Base-by-base conservation (phyloP, 2,329 filamentous ascomycete species). In the Phaeophleospora eucalypticola region DNA sequence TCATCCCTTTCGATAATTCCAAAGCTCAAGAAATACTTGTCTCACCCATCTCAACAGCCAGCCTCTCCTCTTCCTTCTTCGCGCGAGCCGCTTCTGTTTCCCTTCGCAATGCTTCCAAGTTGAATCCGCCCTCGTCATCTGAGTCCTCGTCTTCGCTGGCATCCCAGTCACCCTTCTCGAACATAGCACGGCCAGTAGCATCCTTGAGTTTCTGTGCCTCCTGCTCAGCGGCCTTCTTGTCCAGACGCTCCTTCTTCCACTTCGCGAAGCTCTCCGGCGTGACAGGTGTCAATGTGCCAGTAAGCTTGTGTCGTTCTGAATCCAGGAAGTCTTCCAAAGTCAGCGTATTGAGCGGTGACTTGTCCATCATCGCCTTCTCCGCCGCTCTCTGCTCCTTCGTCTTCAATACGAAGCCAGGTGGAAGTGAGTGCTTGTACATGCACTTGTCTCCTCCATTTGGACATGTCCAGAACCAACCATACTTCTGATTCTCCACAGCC, bases 391-490 rank as follows among this genome's bases (percentile, higher is more conserved):
- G 93, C 68, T 97, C 94, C 71, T 94, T 96, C 15, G 93, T 98
- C 76, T 98, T 98, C 53, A 98, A 79, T 36, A 98, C 77, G 74
- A 97, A 98, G 48, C 93, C 93, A 64, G 90, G 87, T 60, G 94
- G 93, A 61, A 98, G 78, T 63, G 87, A 89, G 70, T 98, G 93
- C 72, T 87, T 90, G 68, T 98, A 98, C 85, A 93, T 97, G 86
- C 93, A 98, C 71, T 95, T 88, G 66, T 98, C 86, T 54, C 87
- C 91, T 56, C 89, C 90, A 64, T 97, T 97, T 38, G 93, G 93
- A 79, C 93, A 98, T 49, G 83, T 78, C 93, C 93, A 98, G 73
- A 98, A 97, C 93, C 93, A 98, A 53, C 93, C 93, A 63, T 98
- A 98, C 71, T 97, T 98, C 62, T 89, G 87, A 65, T 98, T 93